Conservation (phyloP, 139 green algal genomes). For the Trebouxia sp. region DNA sequence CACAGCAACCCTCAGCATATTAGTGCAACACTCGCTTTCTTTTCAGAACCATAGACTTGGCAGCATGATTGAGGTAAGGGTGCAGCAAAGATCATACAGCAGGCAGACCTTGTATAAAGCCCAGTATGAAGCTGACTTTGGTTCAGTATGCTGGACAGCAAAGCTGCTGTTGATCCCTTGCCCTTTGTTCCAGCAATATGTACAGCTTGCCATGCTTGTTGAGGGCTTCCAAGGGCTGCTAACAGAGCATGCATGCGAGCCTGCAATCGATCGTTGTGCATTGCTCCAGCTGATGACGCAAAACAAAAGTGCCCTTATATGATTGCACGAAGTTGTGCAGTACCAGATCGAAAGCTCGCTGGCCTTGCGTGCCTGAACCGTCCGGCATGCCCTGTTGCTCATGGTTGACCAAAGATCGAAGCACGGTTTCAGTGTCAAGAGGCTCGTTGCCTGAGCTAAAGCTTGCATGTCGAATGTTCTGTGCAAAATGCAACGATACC, state of each 20-base stretch:
- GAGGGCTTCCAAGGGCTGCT: constrained; percentile 61
- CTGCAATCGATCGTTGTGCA: too few species aligned
- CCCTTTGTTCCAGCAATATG: constrained; percentile 91
- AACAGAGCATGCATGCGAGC: constrained; percentile 68
- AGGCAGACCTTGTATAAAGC: constrained; percentile 69
- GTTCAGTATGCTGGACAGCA: constrained; percentile 69
- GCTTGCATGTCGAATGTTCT: too few species aligned
- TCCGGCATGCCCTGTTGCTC: constrained; percentile 71
- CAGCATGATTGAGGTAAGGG: neutral
- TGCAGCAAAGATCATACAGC: too few species aligned
- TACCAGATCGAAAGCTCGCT: constrained; percentile 61
- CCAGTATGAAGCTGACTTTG: constrained; percentile 65
- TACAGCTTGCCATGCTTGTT: constrained; percentile 53
- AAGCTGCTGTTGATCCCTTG: constrained; percentile 78
- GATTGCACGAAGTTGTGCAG: too few species aligned
- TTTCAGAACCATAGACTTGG: neutral
- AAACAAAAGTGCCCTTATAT: too few species aligned
- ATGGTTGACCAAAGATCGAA: constrained; percentile 59
- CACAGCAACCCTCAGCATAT: neutral
- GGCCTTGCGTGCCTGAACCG: constrained; percentile 52
- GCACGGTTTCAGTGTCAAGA: constrained; percentile 3
- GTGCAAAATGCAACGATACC: too few species aligned
- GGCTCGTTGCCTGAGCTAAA: too few species aligned
- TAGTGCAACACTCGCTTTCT: neutral
- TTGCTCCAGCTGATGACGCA: too few species aligned